These are phyloP conservation scores for Gyrodon lividus DNA, from an alignment of 768 basidiomycete genomes.

Conservation along the genomic window DNA sequence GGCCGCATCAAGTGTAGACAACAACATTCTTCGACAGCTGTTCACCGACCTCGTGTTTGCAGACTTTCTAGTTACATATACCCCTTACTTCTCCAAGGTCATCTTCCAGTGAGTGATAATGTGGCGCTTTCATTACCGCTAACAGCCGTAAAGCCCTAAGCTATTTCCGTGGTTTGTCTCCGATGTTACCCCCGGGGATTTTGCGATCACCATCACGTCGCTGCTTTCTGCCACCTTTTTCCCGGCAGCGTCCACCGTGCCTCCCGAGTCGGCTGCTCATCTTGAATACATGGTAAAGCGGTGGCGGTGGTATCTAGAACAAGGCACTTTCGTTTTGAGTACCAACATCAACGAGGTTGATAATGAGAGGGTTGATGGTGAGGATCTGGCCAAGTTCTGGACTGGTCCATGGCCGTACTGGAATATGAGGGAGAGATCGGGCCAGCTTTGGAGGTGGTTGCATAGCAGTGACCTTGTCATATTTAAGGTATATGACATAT, in stretches of 20 bases:
- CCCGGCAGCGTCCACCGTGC: constrained; percentile 21
- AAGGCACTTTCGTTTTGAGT: constrained; percentile 71
- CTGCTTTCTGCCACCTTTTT: constrained; percentile 66
- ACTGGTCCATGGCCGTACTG: constrained; percentile 75
- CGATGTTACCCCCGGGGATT: constrained; percentile 89
- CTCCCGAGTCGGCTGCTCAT: constrained; percentile 35
- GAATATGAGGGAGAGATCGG: constrained; percentile 59
- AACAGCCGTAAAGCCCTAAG: constrained; percentile 64
- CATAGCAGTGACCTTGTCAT: constrained; percentile 65
- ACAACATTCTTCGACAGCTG: constrained; percentile 46
- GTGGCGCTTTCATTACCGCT: constrained; percentile 1
- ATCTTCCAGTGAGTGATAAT: constrained; percentile 79
- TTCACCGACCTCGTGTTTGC: constrained; percentile 94
- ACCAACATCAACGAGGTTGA: constrained; percentile 29
- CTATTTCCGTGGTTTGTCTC: constrained; percentile 97
- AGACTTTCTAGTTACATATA: constrained; percentile 88
- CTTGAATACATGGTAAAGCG: constrained; percentile 62
- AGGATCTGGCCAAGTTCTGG: constrained; percentile 56
- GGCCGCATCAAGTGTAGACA: background rate
- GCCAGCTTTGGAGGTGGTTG: constrained; percentile 50
- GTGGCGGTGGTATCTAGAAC: constrained; percentile 70
- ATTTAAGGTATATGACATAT: constrained; percentile 62
- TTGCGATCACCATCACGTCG: constrained; percentile 52
- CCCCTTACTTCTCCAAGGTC: constrained; percentile 76
- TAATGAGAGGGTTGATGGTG: constrained; percentile 23